Evolutionary conservation across 371 early-diverging fungal species (phyloP), one percentile per base, ranked within the genome.

Genomic region (Apophysomyces variabilis): DNA sequence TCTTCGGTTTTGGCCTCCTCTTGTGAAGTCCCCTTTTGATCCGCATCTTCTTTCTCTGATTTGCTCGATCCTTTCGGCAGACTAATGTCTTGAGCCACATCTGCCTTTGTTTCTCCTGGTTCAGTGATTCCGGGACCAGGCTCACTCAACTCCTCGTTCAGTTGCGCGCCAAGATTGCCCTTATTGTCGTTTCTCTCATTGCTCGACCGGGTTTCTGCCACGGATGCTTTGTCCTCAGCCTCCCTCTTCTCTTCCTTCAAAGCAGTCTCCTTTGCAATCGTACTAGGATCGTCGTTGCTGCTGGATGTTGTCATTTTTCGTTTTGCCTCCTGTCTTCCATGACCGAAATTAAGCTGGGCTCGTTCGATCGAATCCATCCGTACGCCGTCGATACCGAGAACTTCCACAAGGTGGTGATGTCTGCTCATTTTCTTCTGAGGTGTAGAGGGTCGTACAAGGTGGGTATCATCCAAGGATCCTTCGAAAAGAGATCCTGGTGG

Each of bases 311-410:
- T 21, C 8, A 50, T 5, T 1, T 6, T 43, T 4, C 54, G 13
- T 11, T 37, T 50, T 18, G 16, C 32, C 32, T 16, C 47, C 35
- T 16, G 32, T 18, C 32, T 41, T 5, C 35, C 11, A 11, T 32
- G 8, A 9, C 58, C 39, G 37, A 67, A 70, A n/a, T 67, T 68
- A 6, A 36, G 38, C 35, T 57, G 62, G 1, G 69, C 65, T 16
- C 67, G 65, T 58, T 66, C 70, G 9, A 71, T 45, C 3, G 62
- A 67, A 9, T 78, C 76, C 43, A 78, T 62, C 11, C 70, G 70
- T 4, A 71, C 58, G 11, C 79, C 78, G 63, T 82, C 83, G 59
- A 80, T 80, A 1, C 78, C 77, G 5, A 80, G 64, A 0, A 83
- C 77, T 45, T 80, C 83, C 0, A 83, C 80, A 13, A 76, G 60